A percentile compares a stretch with the other conserved stretches of the same genome.
Conservation (phyloP, 768 basidiomycete species). For the Rhodotorula graminis region DNA sequence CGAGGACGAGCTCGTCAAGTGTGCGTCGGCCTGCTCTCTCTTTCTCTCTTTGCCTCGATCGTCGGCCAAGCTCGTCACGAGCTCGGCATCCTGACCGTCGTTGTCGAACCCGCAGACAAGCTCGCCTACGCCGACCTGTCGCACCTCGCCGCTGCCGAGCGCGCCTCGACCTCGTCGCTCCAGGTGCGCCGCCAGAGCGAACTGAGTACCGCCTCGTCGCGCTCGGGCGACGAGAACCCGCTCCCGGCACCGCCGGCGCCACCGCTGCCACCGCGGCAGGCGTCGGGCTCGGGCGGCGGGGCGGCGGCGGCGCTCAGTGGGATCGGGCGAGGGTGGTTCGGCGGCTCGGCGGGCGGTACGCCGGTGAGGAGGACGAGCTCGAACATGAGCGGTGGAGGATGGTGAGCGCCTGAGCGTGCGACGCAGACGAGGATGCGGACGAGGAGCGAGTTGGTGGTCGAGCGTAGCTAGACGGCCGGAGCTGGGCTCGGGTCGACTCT, state of each 20-base stretch:
- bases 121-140: constrained; percentile 37
- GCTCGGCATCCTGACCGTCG: no score
- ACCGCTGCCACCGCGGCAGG: neutral
- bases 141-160: constrained; percentile 16
- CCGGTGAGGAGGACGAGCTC: neutral
- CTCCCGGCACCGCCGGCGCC: neutral
- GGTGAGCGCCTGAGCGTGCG: neutral
- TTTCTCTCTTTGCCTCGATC: neutral
- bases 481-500: no score
- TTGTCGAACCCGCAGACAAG: constrained; percentile 15
- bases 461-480: no score
- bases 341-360: neutral
- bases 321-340: neutral
- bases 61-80: neutral
- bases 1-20: constrained; percentile 87
- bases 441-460: no score
- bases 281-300: neutral
- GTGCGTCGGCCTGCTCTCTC: constrained; percentile 75
- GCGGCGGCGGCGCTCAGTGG: neutral
- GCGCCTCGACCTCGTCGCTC: constrained; percentile 21
- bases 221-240: neutral
- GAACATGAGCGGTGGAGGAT: neutral
- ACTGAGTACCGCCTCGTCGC: constrained; percentile 9
- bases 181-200: constrained; percentile 16
- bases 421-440: neutral